Evolutionary conservation across 306 rosid species (phyloP), one percentile per base, ranked within the genome.

Genomic region (Oemleria cerasiformis): DNA sequence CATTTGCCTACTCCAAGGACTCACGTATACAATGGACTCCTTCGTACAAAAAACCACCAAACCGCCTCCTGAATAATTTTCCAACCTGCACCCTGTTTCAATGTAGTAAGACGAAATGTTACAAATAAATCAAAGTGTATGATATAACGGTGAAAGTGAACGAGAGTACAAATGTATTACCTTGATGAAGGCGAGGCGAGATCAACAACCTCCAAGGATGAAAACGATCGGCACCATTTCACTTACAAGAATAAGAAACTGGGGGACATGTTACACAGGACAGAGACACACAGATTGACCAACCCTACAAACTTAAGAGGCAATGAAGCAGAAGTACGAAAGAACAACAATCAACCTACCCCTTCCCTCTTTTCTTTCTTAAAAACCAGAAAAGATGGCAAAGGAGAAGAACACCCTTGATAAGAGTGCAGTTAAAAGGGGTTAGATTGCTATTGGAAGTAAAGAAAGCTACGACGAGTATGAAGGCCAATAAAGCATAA

Each of bases 301-400:
- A 59, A 59, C 64, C 61, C 76, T 72, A 89, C 39, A 25, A 66
- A 53, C 50, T 50, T 71, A 78, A 68, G 79, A 69, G 30, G 60
- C 73, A 80, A 72, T 57, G 78, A 69, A 48, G 63, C 68, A 79
- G 74, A 79, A 54, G 23, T 75, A 73, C 71, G 80, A 59, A 73
- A 53, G 39, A 70, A 71, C 67, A 43, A 83, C 55, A 20, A 65
- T 67, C 72, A 11, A 30, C 36, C 54, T 62, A 68, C 73, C 65
- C 82, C 83, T 84, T 80, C 84, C 89, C 75, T 77, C 84, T 87
- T 86, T 90, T 86, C 88, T 82, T 73, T 79, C 81, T 56, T 51
- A 85, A 90, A 88, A 87, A 79, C 48, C 88, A 81, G 96, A 86
- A 87, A 85, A 87, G 85, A 80, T 73, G 44, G 73, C 2, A 75